Percentiles rank a stretch among this genome's conserved stretches.
Conservation (phyloP, 345 rosid species). For the Geranium rotundifolium region DNA sequence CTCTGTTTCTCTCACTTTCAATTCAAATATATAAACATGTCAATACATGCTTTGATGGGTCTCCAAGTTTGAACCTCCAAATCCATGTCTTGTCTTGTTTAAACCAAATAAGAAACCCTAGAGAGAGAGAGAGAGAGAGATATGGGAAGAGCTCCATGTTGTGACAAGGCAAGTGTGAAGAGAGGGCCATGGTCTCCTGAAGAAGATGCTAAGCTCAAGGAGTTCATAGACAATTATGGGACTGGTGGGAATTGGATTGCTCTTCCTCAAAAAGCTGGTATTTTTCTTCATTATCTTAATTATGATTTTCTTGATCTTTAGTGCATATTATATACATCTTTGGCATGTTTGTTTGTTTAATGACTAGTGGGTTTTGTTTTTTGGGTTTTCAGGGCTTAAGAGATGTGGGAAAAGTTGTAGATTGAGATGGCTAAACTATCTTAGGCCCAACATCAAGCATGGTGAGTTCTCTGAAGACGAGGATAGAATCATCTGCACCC, state of each 20-base stretch:
- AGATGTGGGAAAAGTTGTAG: conserved; percentile 95
- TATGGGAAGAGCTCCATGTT: conserved; percentile 94
- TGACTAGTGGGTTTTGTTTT: not conserved
- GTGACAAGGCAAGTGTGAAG: conserved; percentile 85
- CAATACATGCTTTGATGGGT: not conserved
- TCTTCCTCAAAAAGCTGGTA: conserved; percentile 77
- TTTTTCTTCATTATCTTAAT: not conserved
- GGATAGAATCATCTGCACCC: conserved; percentile 57
- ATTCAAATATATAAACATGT: not conserved
- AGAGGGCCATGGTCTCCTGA: conserved; percentile 97
- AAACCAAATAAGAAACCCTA: not conserved
- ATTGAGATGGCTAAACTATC: conserved; percentile 83
- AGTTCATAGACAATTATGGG: conserved; percentile 47
- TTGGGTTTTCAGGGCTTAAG: conserved; percentile 38
- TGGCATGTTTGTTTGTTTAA: not conserved
- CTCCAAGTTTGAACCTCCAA: not conserved
- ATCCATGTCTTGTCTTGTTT: not conserved
- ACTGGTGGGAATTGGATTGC: conserved; percentile 82
- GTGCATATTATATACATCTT: not conserved
- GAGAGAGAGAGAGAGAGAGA: conserved; percentile 8
- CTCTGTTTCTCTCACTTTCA: not conserved
- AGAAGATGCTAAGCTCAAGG: conserved; percentile 82
- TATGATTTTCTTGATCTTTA: not conserved
- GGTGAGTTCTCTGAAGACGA: conserved; percentile 83
- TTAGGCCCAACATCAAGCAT: conserved; percentile 82